Base-by-base conservation (phyloP, 352 stramenopile genomes). In the Blastocystis sp. region DNA sequence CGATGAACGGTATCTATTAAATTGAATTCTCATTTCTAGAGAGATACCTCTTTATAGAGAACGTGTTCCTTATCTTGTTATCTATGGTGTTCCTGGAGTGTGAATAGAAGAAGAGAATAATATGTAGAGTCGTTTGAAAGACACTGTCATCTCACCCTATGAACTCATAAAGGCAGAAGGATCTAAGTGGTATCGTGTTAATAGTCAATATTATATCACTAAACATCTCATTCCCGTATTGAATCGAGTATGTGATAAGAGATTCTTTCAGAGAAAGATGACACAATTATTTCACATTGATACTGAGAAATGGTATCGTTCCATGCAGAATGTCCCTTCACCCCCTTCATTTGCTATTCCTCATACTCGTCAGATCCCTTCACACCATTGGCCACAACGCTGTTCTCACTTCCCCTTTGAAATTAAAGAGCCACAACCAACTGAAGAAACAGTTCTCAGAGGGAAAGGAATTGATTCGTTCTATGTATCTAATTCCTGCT, bases 121-220 rank as follows among this genome's bases (percentile, higher is more conserved):
- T 33, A 56, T 2, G 24, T 68, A 84, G 73, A 69, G 53, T 54
- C 91, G 93, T 22, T 75, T 96, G 3, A 93, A 94, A 90, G 94
- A 96, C 57, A 91, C 95, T 33, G 94, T 96, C 1, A 92, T 96
- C 15, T 95, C 94, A 7, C 94, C 94, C 0, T 90, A 92, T 7
- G 93, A 95, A 40, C 92, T 93, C 30, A 58, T 94, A 3, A 40
- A 13, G 9, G 27, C 17, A 0, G 19, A 90, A 90, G 17, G 48
- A 27, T 58, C 62, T 90, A 27, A 92, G 92, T 58, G 58, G 17
- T 89, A 93, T 80, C 91, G 91, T n/a, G 91, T 96, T 87, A 96
- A 96, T 82, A 93, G 95, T 64, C 92, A 96, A 82, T 96, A 96
- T 91, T 96, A 96, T 90, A 95, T 96, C 78, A 91, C 93, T 77